Percentiles rank a stretch among this genome's conserved stretches.
Conservation (phyloP, 2,329 filamentous ascomycete species). For the Cladorrhinum sp. region DNA sequence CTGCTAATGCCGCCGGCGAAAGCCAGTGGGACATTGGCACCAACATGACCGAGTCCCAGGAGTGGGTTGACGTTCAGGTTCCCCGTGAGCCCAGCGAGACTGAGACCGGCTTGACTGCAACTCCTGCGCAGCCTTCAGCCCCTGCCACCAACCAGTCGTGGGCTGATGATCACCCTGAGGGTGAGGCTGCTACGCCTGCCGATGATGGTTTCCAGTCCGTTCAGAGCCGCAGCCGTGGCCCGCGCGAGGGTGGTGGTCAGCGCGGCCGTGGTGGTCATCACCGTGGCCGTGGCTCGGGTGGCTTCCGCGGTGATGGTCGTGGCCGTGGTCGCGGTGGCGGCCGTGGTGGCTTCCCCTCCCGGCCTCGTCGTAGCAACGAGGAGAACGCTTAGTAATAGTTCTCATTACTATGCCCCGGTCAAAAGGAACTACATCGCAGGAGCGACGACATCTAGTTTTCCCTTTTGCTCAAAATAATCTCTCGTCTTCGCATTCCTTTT, state of each 20-base stretch:
- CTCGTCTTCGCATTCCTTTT: background rate
- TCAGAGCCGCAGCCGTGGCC: slow-evolving; percentile 53
- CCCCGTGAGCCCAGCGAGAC: slow-evolving; percentile 72
- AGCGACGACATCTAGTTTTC: background rate
- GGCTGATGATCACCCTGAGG: slow-evolving; percentile 74
- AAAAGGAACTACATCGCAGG: background rate
- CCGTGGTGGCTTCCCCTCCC: slow-evolving; percentile 34
- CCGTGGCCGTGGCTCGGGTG: slow-evolving; percentile 48
- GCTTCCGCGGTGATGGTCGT: slow-evolving; percentile 45
- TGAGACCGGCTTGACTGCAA: slow-evolving; percentile 61
- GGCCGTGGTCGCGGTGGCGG: slow-evolving; percentile 35
- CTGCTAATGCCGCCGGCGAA: slow-evolving; percentile 60
- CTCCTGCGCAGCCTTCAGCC: slow-evolving; percentile 50
- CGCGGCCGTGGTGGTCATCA: slow-evolving; percentile 35
- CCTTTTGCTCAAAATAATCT: background rate
- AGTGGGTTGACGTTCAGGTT: slow-evolving; percentile 70
- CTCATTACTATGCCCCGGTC: background rate
- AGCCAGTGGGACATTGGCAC: slow-evolving; percentile 60
- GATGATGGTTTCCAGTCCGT: slow-evolving; percentile 73
- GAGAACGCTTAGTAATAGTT: slow-evolving; percentile 13
- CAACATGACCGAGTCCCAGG: slow-evolving; percentile 50
- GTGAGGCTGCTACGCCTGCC: slow-evolving; percentile 29
- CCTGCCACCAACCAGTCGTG: slow-evolving; percentile 63
- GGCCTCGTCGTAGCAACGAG: slow-evolving; percentile 22
- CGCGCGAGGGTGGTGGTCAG: slow-evolving; percentile 27